Evolutionary conservation across 2,329 filamentous ascomycete genomes (phyloP), one percentile per base, ranked within the genome.

Genomic region (Dothiorella sarmentorum): DNA sequence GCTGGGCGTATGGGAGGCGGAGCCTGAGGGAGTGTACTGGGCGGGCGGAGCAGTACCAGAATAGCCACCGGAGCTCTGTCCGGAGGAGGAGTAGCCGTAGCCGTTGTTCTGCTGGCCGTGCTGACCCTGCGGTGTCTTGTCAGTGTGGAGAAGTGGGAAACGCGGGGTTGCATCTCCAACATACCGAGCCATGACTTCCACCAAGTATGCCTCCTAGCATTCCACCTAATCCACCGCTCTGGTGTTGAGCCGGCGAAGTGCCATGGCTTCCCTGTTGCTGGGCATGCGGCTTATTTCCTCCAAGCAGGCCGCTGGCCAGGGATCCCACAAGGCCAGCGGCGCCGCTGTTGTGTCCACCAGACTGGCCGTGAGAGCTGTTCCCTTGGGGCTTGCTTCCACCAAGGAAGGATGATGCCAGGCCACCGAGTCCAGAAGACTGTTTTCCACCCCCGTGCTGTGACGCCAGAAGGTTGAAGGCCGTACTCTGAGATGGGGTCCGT

Each of bases 71-170:
- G 67, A 66, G 3, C 66, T 65, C 20, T 80, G 76, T 42, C 79
- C 80, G 3, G 77, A 70, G 65, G 82, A 82, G 20, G 83, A 84
- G 70, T 88, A 88, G 29, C 85, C 86, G 68, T 82, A 90, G 67
- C 80, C 82, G 61, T 76, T 75, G 76, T 82, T 42, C 17, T 38
- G 31, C 35, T 60, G 49, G 7, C 33, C 42, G 29, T 56, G 58
- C 22, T 56, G 49, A 5, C 33, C 42, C 20, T 56, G 58, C 22
- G 49, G 58, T 10, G 17, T 33, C 42, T 33, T 27, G 17, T 53
- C n/a, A 53, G 33, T 26, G 17, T 20, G 22, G 17, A 24, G 22
- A 18, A 29, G 33, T 22, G 22, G 20, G 22, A 47, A 10, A 38
- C 22, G 4, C 15, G 13, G 33, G 49, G n/a, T 4, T 18, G 22